Base-by-base conservation (phyloP, 2,329 filamentous ascomycete genomes). In the Clonostachys rhizophaga region DNA sequence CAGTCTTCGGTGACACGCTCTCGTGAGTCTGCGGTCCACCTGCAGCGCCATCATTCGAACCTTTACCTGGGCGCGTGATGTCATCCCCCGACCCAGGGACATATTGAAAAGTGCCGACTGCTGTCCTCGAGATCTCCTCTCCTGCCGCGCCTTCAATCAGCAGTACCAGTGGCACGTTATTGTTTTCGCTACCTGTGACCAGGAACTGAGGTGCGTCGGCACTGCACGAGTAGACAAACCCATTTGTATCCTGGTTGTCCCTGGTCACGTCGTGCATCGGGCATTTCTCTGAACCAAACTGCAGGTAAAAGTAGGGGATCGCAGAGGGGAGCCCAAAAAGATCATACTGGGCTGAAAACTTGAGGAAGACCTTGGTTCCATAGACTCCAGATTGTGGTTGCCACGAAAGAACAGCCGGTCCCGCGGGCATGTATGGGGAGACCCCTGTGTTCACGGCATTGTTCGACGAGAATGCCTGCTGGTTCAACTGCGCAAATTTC, bases 221-320 rank as follows among this genome's bases (percentile, higher is more conserved):
- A 42, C 79, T 81, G 55, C 95, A 75, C 33, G 79, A 78, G 65
- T 94, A 95, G 52, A 84, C 78, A 62, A 81, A 88, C 17, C 44
- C 41, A 11, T 81, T 78, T 54, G 78, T 69, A 51, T 83, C 79
- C 68, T 72, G 80, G 55, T 67, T 75, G 61, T 70, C 69, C 60
- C 85, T 84, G 42, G 80, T 76, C 20, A 91, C 74, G 47, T 84
- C 77, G 47, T 81, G 74, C n/a, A 63, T 59, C 1, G 62, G 56
- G 64, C 84, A 86, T 63, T 84, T 84, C 57, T 87, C 81, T n/a
- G 79, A 76, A n/a, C 89, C 90, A 65, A 96, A 95, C 42, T 84
- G 78, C 47, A 96, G 67, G 53, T 71, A 84, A 58, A 89, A 83
- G 44, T 74, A 74, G 3, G 77, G 71, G 47, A 71, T 60, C 49